Conservation (phyloP, 805 yeast genomes). For the Crinitomyces ghanaensis region DNA sequence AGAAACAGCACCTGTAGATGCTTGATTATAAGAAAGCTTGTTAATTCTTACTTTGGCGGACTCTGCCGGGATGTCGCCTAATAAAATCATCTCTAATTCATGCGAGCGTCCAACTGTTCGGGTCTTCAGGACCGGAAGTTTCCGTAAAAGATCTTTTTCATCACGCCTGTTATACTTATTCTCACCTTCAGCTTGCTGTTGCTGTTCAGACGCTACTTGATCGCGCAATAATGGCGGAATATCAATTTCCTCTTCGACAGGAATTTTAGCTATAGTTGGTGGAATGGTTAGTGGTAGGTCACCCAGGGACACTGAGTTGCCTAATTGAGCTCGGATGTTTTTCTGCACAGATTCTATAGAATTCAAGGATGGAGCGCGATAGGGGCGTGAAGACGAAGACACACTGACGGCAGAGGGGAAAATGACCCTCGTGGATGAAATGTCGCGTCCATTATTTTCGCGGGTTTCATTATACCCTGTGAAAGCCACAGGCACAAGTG, state of each 20-base stretch:
- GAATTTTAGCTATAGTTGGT: constrained; percentile 10
- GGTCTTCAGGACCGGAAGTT: constrained; percentile 1
- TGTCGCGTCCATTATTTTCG: background rate
- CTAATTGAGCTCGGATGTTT: constrained; percentile 5
- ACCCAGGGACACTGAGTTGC: background rate
- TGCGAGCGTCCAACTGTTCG: background rate
- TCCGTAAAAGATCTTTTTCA: background rate
- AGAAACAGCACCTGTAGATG: background rate
- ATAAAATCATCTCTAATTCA: background rate
- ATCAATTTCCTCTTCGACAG: constrained; percentile 7
- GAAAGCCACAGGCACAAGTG: background rate
- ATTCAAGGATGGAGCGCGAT: constrained; percentile 5
- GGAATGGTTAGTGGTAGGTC: constrained; percentile 10
- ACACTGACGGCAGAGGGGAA: constrained; percentile 5
- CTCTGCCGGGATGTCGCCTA: too few species aligned
- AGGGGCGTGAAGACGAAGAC: background rate
- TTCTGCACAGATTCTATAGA: constrained; percentile 9
- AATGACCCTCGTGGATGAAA: constrained; percentile 9
- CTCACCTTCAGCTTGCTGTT: constrained; percentile 1
- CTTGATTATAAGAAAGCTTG: too few species aligned
- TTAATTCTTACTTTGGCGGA: too few species aligned
- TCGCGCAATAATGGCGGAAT: constrained; percentile 6
- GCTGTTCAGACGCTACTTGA: background rate
- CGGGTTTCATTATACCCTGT: constrained; percentile 7
- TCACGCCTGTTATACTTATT: background rate